Evolutionary conservation across 2,329 filamentous ascomycete genomes (phyloP).

Genomic region (Didymella arachidicola): DNA sequence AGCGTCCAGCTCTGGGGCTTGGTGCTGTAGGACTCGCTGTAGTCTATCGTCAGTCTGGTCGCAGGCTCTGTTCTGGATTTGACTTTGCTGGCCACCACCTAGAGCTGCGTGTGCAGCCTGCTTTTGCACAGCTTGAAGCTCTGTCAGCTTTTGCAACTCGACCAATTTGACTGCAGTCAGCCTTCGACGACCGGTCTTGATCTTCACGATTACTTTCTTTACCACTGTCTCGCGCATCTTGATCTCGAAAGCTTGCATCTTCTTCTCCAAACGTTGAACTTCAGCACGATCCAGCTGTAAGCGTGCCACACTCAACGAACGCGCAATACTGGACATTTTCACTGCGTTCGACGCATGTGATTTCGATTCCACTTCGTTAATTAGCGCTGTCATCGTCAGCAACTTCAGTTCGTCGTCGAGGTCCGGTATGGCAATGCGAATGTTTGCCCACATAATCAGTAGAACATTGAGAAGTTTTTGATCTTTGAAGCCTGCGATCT

Average conservation of each 20-base stretch:
- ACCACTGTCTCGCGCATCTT: background rate
- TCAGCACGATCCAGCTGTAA: background rate
- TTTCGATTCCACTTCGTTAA: conserved; percentile 7
- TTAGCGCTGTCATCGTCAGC: conserved; percentile 23
- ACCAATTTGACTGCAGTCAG: conserved; percentile 16
- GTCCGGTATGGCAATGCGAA: conserved; percentile 25
- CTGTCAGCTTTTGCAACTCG: conserved; percentile 23
- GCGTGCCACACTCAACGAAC: conserved; percentile 3
- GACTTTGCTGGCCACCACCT: background rate
- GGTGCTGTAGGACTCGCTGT: background rate
- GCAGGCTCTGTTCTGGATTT: background rate
- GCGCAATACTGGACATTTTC: conserved; percentile 1
- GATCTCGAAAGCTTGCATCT: background rate
- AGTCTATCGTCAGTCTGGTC: conserved; percentile 3
- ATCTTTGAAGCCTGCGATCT: conserved; percentile 25
- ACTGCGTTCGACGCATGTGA: conserved; percentile 1
- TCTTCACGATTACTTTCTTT: conserved; percentile 3
- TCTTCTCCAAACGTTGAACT: background rate
- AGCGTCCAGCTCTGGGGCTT: conserved; percentile 11
- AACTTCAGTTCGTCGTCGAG: conserved; percentile 29
- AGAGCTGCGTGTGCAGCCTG: conserved; percentile 1
- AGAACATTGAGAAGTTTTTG: conserved; percentile 26
- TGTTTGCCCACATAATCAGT: conserved; percentile 29
- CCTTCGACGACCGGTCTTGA: conserved; percentile 18
- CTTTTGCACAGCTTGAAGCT: conserved; percentile 29